phyloP scores from a whole-genome alignment of 2,329 filamentous ascomycete genomes.

The Ophiostoma himal-ulmi region DNA sequence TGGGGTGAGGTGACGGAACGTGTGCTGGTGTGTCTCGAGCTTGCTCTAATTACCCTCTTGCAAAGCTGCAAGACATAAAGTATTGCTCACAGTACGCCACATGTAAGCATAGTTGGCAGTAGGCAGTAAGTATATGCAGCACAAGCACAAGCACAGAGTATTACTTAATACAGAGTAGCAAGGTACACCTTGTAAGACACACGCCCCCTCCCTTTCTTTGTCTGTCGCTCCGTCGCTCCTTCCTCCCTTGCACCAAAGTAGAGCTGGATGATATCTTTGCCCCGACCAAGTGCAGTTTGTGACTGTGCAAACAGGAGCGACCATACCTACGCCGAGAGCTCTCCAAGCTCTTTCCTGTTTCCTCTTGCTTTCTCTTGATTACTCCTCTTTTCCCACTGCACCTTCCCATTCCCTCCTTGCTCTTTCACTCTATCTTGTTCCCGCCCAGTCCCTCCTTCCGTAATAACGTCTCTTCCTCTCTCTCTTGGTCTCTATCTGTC shows the following conservation, averaged over 20 bases:
- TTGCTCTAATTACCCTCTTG: not conserved
- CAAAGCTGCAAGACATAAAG: not conserved
- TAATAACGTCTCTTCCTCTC: not conserved
- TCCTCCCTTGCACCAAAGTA: constrained; percentile 17
- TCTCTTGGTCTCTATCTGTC: not conserved
- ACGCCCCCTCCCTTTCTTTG: constrained; percentile 3
- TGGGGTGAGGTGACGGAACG: constrained; percentile 7
- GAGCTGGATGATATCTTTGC: not conserved
- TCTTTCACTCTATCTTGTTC: not conserved
- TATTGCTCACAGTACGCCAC: not conserved
- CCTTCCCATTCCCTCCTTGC: not conserved
- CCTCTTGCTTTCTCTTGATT: constrained; percentile 9
- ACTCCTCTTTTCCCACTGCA: not conserved
- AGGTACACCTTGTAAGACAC: not conserved
- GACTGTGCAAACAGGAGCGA: not conserved
- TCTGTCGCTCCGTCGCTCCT: not conserved
- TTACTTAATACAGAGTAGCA: not conserved
- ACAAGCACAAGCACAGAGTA: too few species aligned
- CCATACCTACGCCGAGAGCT: not conserved
- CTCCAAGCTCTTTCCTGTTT: constrained; percentile 12
- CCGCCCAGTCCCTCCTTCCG: not conserved
- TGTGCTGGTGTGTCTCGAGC: not conserved
- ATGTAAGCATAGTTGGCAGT: not conserved
- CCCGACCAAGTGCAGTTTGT: not conserved
- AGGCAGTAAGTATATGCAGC: too few species aligned